Evolutionary conservation across 139 green algal genomes (phyloP).

Genomic region (Volvox africanus): DNA sequence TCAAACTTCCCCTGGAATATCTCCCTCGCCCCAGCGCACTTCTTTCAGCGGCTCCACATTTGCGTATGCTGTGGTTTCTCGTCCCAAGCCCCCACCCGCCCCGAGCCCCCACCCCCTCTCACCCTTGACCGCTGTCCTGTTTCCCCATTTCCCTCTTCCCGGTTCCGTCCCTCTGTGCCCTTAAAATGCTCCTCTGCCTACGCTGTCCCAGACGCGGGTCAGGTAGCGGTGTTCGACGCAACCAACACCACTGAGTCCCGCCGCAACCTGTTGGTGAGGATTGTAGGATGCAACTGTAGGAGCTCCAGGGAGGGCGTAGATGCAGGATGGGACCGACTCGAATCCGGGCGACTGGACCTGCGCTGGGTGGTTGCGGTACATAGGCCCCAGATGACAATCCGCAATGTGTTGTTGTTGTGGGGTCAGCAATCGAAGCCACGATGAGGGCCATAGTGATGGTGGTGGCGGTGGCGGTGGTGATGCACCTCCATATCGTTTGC

Average conservation of each 20-base stretch:
- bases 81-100: not conserved
- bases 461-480: not conserved
- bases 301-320: not conserved
- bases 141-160: not conserved
- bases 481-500: not conserved
- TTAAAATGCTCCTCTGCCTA: not conserved
- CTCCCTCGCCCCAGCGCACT: too few species aligned
- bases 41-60: too few species aligned
- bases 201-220: conserved; percentile 64
- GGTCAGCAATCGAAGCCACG: too few species aligned
- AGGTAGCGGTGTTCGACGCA: conserved; percentile 97
- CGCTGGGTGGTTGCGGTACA: not conserved
- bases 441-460: too few species aligned
- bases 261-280: conserved; percentile 73
- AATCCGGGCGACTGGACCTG: not conserved
- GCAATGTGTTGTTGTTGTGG: too few species aligned
- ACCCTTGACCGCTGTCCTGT: not conserved
- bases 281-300: not conserved
- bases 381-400: too few species aligned
- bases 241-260: conserved; percentile 93
- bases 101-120: not conserved
- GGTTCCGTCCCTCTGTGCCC: not conserved
- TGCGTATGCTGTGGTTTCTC: too few species aligned
- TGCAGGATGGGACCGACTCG: too few species aligned
- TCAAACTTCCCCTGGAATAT: too few species aligned